These are phyloP conservation scores for Arachis stenosperma DNA, from an alignment of 306 rosid species.

Conservation along the genomic window DNA sequence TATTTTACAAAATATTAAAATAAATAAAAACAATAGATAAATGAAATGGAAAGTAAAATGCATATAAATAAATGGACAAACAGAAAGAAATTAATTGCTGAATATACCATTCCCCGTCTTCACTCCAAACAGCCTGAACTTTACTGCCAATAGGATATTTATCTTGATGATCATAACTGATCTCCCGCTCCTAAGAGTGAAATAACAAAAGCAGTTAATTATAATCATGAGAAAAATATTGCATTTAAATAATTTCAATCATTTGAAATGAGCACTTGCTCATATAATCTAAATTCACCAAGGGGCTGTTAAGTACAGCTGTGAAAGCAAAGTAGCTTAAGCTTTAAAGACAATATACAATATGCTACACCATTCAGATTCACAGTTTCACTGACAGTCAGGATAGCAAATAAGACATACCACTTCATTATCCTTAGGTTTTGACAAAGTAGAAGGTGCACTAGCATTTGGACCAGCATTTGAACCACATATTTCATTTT, in stretches of 20 bases:
- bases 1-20: constrained; percentile 48
- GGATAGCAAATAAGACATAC: constrained; percentile 42
- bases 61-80: constrained; percentile 7
- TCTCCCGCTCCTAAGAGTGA: constrained; percentile 55
- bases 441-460: constrained; percentile 40
- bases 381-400: constrained; percentile 1
- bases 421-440: constrained; percentile 26
- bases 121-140: constrained; percentile 96
- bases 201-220: neutral
- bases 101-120: constrained; percentile 97
- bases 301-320: neutral
- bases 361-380: neutral
- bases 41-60: constrained; percentile 24
- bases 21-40: constrained; percentile 32
- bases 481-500: constrained; percentile 61
- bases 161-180: constrained; percentile 56
- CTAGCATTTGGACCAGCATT: constrained; percentile 43
- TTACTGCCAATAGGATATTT: constrained; percentile 70
- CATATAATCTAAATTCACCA: neutral
- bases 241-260: constrained; percentile 22
- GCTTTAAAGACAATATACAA: neutral
- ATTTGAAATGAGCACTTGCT: constrained; percentile 7
- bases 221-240: neutral
- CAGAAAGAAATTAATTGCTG: neutral
- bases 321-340: neutral